Percentiles rank a stretch among this genome's conserved stretches.
Conservation (phyloP, 345 rosid genomes). For the Hypericum perforatum region DNA sequence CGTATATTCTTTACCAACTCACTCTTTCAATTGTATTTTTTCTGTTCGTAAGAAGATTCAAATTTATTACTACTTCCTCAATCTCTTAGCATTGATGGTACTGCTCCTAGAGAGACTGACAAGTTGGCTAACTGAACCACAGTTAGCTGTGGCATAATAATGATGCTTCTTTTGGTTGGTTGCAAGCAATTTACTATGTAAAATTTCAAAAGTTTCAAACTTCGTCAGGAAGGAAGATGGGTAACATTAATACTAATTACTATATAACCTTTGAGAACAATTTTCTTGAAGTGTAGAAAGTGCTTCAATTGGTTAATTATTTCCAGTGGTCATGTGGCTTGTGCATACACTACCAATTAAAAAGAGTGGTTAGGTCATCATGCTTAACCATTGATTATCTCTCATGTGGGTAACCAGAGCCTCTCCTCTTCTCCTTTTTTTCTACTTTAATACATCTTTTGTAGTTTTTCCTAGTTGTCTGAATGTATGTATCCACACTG, state of each 20-base stretch:
- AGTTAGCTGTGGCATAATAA: constrained; percentile 22
- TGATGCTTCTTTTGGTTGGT: constrained; percentile 25
- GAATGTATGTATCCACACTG: too few species aligned
- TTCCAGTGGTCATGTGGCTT: too few species aligned
- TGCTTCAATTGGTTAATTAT: too few species aligned
- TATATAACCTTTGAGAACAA: too few species aligned
- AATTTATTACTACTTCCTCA: too few species aligned
- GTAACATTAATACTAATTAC: neutral
- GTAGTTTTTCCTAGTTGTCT: too few species aligned
- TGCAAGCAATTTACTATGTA: constrained; percentile 25
- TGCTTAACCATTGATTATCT: constrained; percentile 22
- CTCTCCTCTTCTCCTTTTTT: neutral
- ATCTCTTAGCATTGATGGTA: constrained; percentile 16
- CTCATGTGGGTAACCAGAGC: neutral
- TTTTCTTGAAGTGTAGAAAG: too few species aligned
- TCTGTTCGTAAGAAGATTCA: too few species aligned
- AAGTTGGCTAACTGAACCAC: constrained; percentile 11
- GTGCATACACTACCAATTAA: too few species aligned
- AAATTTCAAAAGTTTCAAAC: constrained; percentile 10
- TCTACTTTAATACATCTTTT: neutral
- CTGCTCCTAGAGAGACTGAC: constrained; percentile 21
- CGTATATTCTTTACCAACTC: too few species aligned
- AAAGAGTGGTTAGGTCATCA: constrained; percentile 35
- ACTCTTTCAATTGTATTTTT: too few species aligned
- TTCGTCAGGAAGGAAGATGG: neutral